A percentile compares a stretch with the other conserved stretches of the same genome.
Evolutionary conservation across 2,329 filamentous ascomycete species (phyloP).

Genomic region (Fulvia fulva): DNA sequence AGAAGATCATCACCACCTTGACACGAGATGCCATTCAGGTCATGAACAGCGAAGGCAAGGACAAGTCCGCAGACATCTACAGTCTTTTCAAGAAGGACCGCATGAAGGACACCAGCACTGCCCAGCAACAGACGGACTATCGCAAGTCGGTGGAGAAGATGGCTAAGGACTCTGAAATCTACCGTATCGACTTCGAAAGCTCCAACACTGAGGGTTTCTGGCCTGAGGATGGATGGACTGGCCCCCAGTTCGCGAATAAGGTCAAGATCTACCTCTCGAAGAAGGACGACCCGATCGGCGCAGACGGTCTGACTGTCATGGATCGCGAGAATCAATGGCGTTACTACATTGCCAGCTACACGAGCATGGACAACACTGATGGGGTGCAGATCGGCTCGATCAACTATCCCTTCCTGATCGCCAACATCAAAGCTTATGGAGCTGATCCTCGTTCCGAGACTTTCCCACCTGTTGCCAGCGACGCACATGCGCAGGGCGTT

Average conservation of each 20-base stretch:
- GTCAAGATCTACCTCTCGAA: constrained; percentile 80
- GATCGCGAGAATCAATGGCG: constrained; percentile 66
- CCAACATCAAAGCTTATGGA: constrained; percentile 38
- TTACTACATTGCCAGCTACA: constrained; percentile 91
- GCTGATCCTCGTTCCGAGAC: constrained; percentile 26
- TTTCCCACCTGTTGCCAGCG: constrained; percentile 14
- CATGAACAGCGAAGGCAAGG: constrained; percentile 80
- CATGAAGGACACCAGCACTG: constrained; percentile 78
- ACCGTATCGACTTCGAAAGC: constrained; percentile 86
- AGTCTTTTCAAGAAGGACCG: constrained; percentile 80
- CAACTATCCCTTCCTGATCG: constrained; percentile 38
- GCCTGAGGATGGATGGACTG: background rate
- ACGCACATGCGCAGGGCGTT: background rate
- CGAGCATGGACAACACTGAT: constrained; percentile 77
- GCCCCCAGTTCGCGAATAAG: constrained; percentile 63
- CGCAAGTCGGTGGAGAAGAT: constrained; percentile 90
- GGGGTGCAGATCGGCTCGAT: constrained; percentile 33
- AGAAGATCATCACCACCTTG: constrained; percentile 78
- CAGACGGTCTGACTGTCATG: constrained; percentile 60
- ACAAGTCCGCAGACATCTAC: constrained; percentile 88
- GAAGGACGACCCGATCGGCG: constrained; percentile 69
- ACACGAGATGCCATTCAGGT: constrained; percentile 78
- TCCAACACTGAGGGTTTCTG: background rate
- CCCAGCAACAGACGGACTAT: constrained; percentile 82
- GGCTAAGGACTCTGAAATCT: constrained; percentile 88